Evolutionary conservation across 2,329 filamentous ascomycete genomes (phyloP), one percentile per base, ranked within the genome.

Genomic region (Fusarium austroafricanum): DNA sequence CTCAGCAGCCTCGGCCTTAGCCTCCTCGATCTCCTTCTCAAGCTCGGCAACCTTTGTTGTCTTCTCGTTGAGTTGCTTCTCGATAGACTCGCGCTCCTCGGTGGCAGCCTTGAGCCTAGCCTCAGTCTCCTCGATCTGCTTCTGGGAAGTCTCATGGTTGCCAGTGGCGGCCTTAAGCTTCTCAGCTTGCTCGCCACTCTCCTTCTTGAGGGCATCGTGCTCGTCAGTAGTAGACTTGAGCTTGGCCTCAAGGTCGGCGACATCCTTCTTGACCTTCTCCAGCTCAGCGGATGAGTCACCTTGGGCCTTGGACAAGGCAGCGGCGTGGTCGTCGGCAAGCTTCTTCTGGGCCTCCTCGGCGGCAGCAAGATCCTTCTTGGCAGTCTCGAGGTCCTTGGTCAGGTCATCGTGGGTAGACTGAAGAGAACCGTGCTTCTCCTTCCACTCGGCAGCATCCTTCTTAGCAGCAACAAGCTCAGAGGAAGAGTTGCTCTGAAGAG

Each of bases 1-100:
- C 70, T 81, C 77, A 23, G 75, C 71, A 5, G 76, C 76, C 65
- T 80, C 79, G 55, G 76, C 71, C 56, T 80, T 75, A 6, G 79
- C 79, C 47, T 75, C 73, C 53, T 80, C 76, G 8, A 66, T 65
- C 58, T 79, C 65, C 54, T 73, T 72, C 51, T 76, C 68, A 31
- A 79, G 73, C n/a, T 56, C 67, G 15, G 73, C 62, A 33, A 78
- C 59, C 70, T 78, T 73, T 42, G 66, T 55, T 18, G 71, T 55
- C 49, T 76, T 73, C 61, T 80, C 75, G 15, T 75, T 73, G 26
- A 73, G 69, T 45, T 75, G 51, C 51, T 71, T 73, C 71, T 78
- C 74, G n/a, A 76, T 56, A 37, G 71, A 55, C 37, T 73, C 70
- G 10, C 65, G 67, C 55, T 79, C 76, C 15, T 71, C 75, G 10